Evolutionary conservation across 2,329 filamentous ascomycete genomes (phyloP).

Genomic region (Cladosporium sp.): DNA sequence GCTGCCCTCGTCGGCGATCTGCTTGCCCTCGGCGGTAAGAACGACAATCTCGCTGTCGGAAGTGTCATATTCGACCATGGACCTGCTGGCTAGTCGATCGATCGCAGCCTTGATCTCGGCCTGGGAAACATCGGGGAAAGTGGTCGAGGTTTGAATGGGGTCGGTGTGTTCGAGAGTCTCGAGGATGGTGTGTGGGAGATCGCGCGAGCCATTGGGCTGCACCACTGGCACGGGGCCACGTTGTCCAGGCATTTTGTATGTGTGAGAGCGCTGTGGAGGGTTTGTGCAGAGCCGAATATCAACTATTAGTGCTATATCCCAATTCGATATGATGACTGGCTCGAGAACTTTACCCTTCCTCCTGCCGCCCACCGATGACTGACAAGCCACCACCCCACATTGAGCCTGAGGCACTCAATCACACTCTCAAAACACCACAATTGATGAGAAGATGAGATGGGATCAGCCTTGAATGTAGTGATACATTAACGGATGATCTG

Average conservation of each 20-base stretch:
- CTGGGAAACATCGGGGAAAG: conserved; percentile 38
- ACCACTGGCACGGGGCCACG: conserved; percentile 51
- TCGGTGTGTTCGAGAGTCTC: conserved; percentile 58
- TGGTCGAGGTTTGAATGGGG: conserved; percentile 33
- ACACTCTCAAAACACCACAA: no score
- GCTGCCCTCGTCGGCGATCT: conserved; percentile 58
- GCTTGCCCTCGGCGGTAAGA: conserved; percentile 78
- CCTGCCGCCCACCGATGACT: not conserved
- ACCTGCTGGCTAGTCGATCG: conserved; percentile 79
- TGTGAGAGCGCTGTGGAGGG: not conserved
- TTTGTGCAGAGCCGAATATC: not conserved
- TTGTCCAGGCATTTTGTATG: conserved; percentile 44
- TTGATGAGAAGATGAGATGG: no score
- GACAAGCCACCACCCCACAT: not conserved
- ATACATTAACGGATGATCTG: no score
- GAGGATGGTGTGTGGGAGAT: conserved; percentile 76
- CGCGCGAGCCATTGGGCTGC: conserved; percentile 39
- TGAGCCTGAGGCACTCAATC: not conserved
- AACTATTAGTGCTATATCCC: not conserved
- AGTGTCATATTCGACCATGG: conserved; percentile 84
- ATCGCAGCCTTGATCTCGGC: conserved; percentile 76
- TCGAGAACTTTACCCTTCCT: not conserved
- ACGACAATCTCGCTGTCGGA: conserved; percentile 75
- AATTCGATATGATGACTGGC: not conserved
- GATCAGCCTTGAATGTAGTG: no score